phyloP scores from a whole-genome alignment of 306 rosid species.

The Malus orientalis region DNA sequence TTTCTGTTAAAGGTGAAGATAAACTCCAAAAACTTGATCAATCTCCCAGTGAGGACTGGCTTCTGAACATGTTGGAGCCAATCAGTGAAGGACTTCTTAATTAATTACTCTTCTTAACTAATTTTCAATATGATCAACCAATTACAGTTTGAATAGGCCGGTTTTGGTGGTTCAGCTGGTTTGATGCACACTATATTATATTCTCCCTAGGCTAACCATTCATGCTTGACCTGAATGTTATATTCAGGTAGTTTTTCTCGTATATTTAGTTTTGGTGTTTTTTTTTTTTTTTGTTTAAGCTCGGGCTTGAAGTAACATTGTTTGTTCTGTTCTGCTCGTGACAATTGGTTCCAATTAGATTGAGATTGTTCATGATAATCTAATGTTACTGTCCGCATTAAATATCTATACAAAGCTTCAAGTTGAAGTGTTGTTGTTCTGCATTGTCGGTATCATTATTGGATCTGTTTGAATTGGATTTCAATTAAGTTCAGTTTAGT shows the following conservation, averaged over 20 bases:
- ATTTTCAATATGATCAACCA: too few species aligned
- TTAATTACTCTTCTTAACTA: too few species aligned
- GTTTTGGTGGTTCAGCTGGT: too few species aligned
- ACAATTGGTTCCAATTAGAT: not conserved
- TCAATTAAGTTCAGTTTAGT: not conserved
- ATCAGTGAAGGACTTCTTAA: too few species aligned
- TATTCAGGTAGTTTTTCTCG: conserved; percentile 43
- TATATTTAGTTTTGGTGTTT: not conserved
- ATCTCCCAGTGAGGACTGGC: too few species aligned
- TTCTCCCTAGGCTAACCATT: conserved; percentile 5
- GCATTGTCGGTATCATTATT: not conserved
- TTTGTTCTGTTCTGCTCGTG: not conserved
- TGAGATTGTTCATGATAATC: not conserved
- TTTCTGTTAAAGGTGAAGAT: too few species aligned
- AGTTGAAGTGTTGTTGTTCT: not conserved
- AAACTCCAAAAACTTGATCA: too few species aligned
- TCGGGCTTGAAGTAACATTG: not conserved
- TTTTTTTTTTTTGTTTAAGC: not conserved
- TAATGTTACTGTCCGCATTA: not conserved
- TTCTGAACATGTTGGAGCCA: too few species aligned
- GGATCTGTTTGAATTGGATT: not conserved
- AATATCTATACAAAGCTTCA: not conserved
- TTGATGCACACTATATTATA: too few species aligned
- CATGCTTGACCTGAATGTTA: conserved; percentile 69
- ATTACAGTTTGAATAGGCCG: too few species aligned